A percentile compares a stretch with the other conserved stretches of the same genome.
These are phyloP conservation scores for Fusarium kyushuense DNA, from an alignment of 2,329 filamentous ascomycete genomes.

Conservation along the genomic window DNA sequence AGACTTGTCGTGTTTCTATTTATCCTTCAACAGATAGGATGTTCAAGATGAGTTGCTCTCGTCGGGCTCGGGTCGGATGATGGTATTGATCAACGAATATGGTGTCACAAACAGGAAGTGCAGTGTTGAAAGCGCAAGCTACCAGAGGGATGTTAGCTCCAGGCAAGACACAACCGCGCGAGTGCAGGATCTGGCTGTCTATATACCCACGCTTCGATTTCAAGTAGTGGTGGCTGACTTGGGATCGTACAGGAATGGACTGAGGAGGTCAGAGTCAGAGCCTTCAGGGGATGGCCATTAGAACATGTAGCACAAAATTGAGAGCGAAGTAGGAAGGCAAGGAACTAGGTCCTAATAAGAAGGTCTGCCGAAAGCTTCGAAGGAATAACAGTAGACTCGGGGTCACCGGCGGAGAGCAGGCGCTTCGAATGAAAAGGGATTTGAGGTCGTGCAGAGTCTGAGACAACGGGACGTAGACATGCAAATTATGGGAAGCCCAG, in stretches of 20 bases:
- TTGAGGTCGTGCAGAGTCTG: slow-evolving; percentile 57
- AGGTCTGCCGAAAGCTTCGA: slow-evolving; percentile 42
- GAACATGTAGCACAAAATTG: slow-evolving; percentile 45
- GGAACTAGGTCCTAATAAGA: slow-evolving; percentile 40
- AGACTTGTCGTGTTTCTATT: slow-evolving; percentile 1
- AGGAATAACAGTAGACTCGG: slow-evolving; percentile 46
- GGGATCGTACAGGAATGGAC: slow-evolving; percentile 47
- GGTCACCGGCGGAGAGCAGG: slow-evolving; percentile 46
- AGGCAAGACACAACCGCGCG: slow-evolving; percentile 48
- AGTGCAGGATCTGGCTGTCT: slow-evolving; percentile 54
- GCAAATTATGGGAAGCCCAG: slow-evolving; percentile 53
- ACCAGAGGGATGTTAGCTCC: slow-evolving; percentile 39
- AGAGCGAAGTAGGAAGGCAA: slow-evolving; percentile 33
- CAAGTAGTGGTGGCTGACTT: slow-evolving; percentile 46
- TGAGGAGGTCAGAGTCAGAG: slow-evolving; percentile 38
- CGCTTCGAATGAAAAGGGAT: slow-evolving; percentile 46
- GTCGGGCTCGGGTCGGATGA: slow-evolving; percentile 35
- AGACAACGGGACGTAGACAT: slow-evolving; percentile 58
- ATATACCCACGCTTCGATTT: slow-evolving; percentile 53
- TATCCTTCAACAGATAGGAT: slow-evolving; percentile 22
- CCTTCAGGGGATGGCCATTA: slow-evolving; percentile 42
- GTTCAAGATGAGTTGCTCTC: slow-evolving; percentile 20
- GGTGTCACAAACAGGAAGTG: slow-evolving; percentile 43
- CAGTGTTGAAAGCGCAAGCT: slow-evolving; percentile 40
- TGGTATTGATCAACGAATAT: slow-evolving; percentile 34